A percentile compares a stretch with the other conserved stretches of the same genome.
phyloP scores from a whole-genome alignment of 148 eudicot genomes.

The Dysphania ambrosioides region DNA sequence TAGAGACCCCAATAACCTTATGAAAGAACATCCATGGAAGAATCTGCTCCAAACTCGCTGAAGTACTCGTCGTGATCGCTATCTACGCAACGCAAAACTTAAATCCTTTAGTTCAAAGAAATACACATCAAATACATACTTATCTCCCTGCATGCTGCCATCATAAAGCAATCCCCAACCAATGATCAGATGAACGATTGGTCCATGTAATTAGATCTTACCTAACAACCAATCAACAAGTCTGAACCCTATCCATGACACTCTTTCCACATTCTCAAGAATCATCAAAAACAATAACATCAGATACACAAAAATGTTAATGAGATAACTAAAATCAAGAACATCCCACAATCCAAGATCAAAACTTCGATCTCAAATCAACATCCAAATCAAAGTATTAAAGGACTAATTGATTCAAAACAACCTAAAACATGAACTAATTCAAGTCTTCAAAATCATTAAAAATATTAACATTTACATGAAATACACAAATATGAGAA shows the following conservation, averaged over 20 bases:
- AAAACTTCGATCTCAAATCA: constrained; percentile 1
- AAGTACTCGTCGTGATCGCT: constrained; percentile 71
- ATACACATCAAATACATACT: not conserved
- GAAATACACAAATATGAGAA: not conserved
- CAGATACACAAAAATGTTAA: not conserved
- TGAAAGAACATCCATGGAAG: constrained; percentile 89
- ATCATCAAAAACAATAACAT: not conserved
- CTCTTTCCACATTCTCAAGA: not conserved
- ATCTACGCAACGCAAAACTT: constrained; percentile 37
- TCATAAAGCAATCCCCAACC: not conserved
- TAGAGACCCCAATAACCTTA: constrained; percentile 81
- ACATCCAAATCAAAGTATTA: not conserved
- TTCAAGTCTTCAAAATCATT: too few species aligned
- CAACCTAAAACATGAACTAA: too few species aligned
- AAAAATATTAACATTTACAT: not conserved
- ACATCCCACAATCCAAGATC: not conserved
- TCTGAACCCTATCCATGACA: not conserved
- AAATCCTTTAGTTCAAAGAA: constrained; percentile 1
- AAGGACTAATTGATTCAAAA: too few species aligned
- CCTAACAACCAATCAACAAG: not conserved
- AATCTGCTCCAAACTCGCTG: constrained; percentile 76
- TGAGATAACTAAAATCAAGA: not conserved
- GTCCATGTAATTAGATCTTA: constrained; percentile 2
- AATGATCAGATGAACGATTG: not conserved
- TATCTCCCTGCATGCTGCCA: not conserved